Evolutionary conservation across 2,329 filamentous ascomycete genomes (phyloP).

Genomic region (Epichloe scottii): DNA sequence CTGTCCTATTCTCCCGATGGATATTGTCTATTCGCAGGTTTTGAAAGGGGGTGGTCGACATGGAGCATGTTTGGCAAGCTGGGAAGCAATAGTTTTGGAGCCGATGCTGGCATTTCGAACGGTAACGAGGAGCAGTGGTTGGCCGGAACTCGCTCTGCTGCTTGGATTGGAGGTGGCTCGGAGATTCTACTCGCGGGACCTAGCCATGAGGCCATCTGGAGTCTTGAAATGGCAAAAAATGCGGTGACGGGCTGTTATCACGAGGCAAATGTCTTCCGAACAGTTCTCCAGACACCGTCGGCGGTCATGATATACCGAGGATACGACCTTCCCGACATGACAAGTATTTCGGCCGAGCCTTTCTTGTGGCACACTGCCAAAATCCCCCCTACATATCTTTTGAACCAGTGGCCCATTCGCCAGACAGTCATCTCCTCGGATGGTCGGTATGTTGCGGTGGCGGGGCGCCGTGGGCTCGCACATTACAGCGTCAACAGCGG

Average conservation of each 20-base stretch:
- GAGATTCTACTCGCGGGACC: constrained; percentile 65
- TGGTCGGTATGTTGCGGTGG: constrained; percentile 89
- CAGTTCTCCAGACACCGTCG: constrained; percentile 76
- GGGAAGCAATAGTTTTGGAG: constrained; percentile 70
- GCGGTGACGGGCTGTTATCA: constrained; percentile 88
- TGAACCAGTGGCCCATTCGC: constrained; percentile 88
- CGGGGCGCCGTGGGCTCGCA: constrained; percentile 79
- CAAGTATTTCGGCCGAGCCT: constrained; percentile 80
- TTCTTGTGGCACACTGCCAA: constrained; percentile 92
- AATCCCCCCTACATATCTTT: constrained; percentile 71
- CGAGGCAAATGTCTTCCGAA: constrained; percentile 79
- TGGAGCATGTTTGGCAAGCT: constrained; percentile 97
- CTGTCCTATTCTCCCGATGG: constrained; percentile 87
- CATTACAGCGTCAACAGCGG: constrained; percentile 94
- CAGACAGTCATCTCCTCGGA: constrained; percentile 81
- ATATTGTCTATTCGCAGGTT: constrained; percentile 90
- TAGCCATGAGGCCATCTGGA: constrained; percentile 69
- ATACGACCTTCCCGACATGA: constrained; percentile 81
- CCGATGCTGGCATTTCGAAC: constrained; percentile 50
- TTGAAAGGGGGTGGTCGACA: constrained; percentile 82
- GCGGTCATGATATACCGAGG: constrained; percentile 88
- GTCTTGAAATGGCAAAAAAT: constrained; percentile 85
- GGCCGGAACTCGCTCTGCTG: constrained; percentile 61
- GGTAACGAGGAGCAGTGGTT: constrained; percentile 74
- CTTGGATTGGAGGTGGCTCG: constrained; percentile 79